Conservation (phyloP, 2,329 filamentous ascomycete species). For the Elsinoe fawcettii region DNA sequence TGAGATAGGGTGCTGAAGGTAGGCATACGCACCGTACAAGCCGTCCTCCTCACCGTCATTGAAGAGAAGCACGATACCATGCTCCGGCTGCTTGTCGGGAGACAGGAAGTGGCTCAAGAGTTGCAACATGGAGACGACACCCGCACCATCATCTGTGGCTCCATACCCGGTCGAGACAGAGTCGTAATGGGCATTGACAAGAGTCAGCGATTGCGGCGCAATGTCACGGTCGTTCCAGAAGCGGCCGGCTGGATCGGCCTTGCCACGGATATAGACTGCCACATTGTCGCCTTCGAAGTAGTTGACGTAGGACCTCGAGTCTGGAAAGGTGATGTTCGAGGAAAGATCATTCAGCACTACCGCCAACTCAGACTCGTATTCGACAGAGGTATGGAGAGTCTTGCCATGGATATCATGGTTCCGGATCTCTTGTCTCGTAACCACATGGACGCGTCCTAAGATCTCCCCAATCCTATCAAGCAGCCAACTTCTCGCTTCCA, state of each 20-base stretch:
- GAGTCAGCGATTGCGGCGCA: constrained; percentile 52
- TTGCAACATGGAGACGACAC: constrained; percentile 78
- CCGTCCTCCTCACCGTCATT: constrained; percentile 97
- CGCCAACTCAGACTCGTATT: constrained; percentile 14
- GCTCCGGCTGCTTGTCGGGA: constrained; percentile 57
- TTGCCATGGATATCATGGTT: constrained; percentile 9
- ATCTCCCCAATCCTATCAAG: constrained; percentile 64
- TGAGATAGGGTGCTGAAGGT: constrained; percentile 72
- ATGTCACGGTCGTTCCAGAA: constrained; percentile 56
- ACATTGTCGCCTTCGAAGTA: constrained; percentile 94
- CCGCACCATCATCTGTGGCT: constrained; percentile 88
- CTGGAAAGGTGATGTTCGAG: constrained; percentile 63
- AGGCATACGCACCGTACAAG: constrained; percentile 77
- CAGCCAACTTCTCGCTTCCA: constrained; percentile 69
- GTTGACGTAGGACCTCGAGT: constrained; percentile 35
- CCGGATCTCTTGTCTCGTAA: constrained; percentile 28
- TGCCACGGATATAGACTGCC: constrained; percentile 81
- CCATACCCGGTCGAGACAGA: constrained; percentile 87
- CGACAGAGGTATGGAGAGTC: constrained; percentile 2
- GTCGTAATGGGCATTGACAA: constrained; percentile 94
- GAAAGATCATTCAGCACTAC: constrained; percentile 66
- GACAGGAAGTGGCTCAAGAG: constrained; percentile 79
- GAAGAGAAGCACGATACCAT: constrained; percentile 74
- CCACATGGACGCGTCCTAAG: constrained; percentile 51
- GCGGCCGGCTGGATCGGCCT: constrained; percentile 58